phyloP scores from a whole-genome alignment of 2,329 filamentous ascomycete species.

The Fusarium newnesense region DNA sequence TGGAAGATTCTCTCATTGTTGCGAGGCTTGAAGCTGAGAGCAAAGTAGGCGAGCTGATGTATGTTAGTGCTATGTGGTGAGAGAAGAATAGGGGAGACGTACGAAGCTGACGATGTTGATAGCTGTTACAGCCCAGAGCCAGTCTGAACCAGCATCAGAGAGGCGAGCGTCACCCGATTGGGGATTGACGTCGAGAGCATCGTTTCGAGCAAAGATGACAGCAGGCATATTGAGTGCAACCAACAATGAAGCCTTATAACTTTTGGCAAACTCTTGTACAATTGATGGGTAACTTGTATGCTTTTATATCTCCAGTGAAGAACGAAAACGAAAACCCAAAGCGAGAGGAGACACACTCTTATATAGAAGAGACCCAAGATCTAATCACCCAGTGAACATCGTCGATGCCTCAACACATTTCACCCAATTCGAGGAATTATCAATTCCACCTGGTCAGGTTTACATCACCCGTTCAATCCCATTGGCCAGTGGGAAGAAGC shows the following conservation, averaged over 20 bases:
- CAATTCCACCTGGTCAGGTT: not conserved
- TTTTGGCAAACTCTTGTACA: not conserved
- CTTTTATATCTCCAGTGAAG: not conserved
- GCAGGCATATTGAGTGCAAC: constrained; percentile 44
- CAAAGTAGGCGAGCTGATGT: constrained; percentile 53
- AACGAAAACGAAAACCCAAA: not conserved
- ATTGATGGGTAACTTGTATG: not conserved
- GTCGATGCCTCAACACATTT: constrained; percentile 3
- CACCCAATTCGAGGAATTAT: not conserved
- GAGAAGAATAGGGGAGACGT: constrained; percentile 30
- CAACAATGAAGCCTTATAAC: not conserved
- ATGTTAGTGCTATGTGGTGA: constrained; percentile 19
- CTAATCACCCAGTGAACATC: not conserved
- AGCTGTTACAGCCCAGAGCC: constrained; percentile 65
- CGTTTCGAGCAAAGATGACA: constrained; percentile 52
- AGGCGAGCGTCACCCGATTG: constrained; percentile 53
- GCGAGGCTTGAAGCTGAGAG: constrained; percentile 54
- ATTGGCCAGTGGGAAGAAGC: constrained; percentile 11
- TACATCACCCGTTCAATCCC: constrained; percentile 7
- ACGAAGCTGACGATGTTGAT: constrained; percentile 60
- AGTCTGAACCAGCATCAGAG: constrained; percentile 60
- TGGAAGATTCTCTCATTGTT: constrained; percentile 65
- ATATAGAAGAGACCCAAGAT: constrained; percentile 9
- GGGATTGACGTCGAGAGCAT: constrained; percentile 60
- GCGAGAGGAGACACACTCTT: not conserved